Evolutionary conservation across 495 filamentous ascomycete genomes (phyloP), one percentile per base, ranked within the genome.

Genomic region (Beverwykella pulmonaria): DNA sequence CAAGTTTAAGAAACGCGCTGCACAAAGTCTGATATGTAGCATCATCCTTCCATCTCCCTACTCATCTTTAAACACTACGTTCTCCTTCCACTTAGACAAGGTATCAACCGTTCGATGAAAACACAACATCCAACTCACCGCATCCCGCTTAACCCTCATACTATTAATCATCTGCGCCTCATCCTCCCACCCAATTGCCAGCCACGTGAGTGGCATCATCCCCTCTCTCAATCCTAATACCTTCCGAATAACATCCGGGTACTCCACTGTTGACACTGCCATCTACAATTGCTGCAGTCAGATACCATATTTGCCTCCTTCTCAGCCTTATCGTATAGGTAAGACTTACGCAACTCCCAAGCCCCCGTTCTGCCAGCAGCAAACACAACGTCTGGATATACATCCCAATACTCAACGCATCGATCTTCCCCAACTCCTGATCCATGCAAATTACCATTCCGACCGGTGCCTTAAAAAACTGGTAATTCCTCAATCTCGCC

Each of bases 301-400:
- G 30, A 34, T 34, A 34, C 30, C n/a, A n/a, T n/a, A n/a, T n/a
- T n/a, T n/a, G n/a, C n/a, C n/a, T n/a, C n/a, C n/a, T n/a, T n/a
- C n/a, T n/a, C n/a, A n/a, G n/a, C n/a, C n/a, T n/a, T n/a, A n/a
- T n/a, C n/a, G n/a, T n/a, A n/a, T n/a, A 15, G 22, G 23, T 56
- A 19, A 34, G 26, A 32, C 23, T 29, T n/a, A 58, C 36, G 19
- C 53, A 34, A 34, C 23, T 57, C 36, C 55, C 55, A 7, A 58
- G 55, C n/a, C 55, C 55, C 17, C 39, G 6, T 22, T 58, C 55
- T 20, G 34, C 32, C 32, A 46, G 25, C 55, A 58, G 22, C 4
- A 58, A 32, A 46, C 32, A 58, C 32, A 58, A 1, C 34, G 17
- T 44, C n/a, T 58, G 55, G 22, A 58, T 34, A 46, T 58, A 58